Evolutionary conservation across 2,329 filamentous ascomycete genomes (phyloP).

Genomic region (Cytospora paraplurivora): DNA sequence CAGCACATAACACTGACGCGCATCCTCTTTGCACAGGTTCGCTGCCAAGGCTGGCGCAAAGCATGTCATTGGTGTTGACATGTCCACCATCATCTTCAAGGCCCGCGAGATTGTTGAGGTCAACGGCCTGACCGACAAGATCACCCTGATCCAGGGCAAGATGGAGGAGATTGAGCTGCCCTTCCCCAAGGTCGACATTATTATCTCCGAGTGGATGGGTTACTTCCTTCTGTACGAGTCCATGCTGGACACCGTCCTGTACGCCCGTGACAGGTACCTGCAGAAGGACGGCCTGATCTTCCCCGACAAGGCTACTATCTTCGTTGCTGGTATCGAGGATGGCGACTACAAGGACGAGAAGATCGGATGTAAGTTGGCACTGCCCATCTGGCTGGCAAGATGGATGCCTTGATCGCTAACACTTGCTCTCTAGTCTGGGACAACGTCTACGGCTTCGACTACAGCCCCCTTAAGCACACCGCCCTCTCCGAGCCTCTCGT

Average conservation of each 20-base stretch:
- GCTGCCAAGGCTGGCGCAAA: constrained; percentile 94
- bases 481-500: constrained; percentile 95
- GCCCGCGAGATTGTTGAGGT: constrained; percentile 89
- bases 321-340: constrained; percentile 95
- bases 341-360: constrained; percentile 99
- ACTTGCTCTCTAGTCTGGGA: constrained; percentile 76
- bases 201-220: constrained; percentile 99
- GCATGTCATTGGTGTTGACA: constrained; percentile 98
- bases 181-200: constrained; percentile 96
- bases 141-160: constrained; percentile 97
- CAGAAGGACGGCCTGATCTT: constrained; percentile 88
- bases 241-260: constrained; percentile 98
- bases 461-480: constrained; percentile 88
- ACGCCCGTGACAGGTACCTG: constrained; percentile 92
- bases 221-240: constrained; percentile 98
- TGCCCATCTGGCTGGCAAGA: background rate
- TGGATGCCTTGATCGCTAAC: constrained; percentile 5
- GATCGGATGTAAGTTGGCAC: constrained; percentile 80
- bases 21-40: constrained; percentile 65
- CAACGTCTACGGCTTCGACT: constrained; percentile 98
- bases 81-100: constrained; percentile 99
- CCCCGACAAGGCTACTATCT: constrained; percentile 98
- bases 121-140: constrained; percentile 93
- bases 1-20: constrained; percentile 9
- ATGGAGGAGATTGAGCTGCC: constrained; percentile 98